These are phyloP conservation scores for Buddleja alternifolia DNA, from an alignment of 257 asterid genomes.

Conservation along the genomic window DNA sequence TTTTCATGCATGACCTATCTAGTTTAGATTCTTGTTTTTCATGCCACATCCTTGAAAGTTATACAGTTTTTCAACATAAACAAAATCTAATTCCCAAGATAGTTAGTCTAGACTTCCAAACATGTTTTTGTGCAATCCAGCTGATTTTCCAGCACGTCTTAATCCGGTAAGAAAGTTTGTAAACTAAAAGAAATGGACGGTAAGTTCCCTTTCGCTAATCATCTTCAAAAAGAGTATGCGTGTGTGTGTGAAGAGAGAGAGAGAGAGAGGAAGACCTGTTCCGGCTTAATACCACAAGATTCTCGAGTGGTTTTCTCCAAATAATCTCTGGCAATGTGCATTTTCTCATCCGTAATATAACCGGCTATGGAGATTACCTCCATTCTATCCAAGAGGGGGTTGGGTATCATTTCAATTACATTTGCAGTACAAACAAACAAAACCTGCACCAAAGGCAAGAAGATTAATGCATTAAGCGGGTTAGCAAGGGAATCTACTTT, in stretches of 20 bases:
- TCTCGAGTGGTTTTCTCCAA: constrained; percentile 92
- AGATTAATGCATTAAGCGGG: constrained; percentile 1
- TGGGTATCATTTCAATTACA: constrained; percentile 87
- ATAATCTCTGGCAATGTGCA: constrained; percentile 97
- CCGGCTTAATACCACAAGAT: constrained; percentile 94
- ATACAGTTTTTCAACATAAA: neutral
- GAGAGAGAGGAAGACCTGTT: constrained; percentile 56
- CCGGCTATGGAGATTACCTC: constrained; percentile 97
- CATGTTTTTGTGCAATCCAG: constrained; percentile 7
- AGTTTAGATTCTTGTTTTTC: neutral
- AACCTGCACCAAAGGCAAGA: constrained; percentile 59
- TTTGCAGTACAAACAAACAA: constrained; percentile 95
- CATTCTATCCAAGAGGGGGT: constrained; percentile 97
- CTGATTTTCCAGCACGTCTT: constrained; percentile 1
- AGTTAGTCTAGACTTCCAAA: neutral
- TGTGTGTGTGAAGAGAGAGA: neutral
- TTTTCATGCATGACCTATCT: neutral
- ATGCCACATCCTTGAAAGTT: neutral
- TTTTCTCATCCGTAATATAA: constrained; percentile 93
- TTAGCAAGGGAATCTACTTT: constrained; percentile 7
- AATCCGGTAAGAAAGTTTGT: neutral
- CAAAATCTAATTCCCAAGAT: neutral
- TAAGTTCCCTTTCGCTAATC: neutral
- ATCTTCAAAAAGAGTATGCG: constrained; percentile 6
- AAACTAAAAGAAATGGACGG: neutral